These are phyloP conservation scores for Fusarium setosum DNA, from an alignment of 2,329 filamentous ascomycete species.

Conservation along the genomic window DNA sequence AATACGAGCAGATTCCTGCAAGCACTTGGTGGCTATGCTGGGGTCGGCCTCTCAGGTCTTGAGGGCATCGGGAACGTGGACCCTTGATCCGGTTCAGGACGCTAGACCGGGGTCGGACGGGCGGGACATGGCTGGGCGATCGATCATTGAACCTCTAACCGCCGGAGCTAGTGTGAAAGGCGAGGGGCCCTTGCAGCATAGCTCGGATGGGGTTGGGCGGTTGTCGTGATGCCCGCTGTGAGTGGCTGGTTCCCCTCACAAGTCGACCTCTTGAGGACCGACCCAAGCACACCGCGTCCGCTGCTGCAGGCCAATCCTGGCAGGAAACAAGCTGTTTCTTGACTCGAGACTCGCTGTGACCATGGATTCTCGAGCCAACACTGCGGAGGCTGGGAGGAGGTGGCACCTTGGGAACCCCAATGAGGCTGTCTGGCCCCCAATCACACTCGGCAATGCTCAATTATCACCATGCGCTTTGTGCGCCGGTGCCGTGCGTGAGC, in stretches of 20 bases:
- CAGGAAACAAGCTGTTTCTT: background rate
- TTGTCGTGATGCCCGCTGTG: slow-evolving; percentile 12
- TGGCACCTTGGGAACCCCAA: background rate
- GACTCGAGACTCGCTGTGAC: too few relatives aligned
- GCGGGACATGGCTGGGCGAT: background rate
- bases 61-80: background rate
- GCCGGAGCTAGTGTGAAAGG: slow-evolving; percentile 30
- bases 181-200: slow-evolving; percentile 21
- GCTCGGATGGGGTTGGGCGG: slow-evolving; percentile 5
- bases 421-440: slow-evolving; percentile 5
- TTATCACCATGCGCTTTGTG: slow-evolving; percentile 1
- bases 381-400: slow-evolving; percentile 21
- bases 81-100: background rate
- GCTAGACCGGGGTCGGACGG: slow-evolving; percentile 7
- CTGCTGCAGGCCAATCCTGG: slow-evolving; percentile 10
- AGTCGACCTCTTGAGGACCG: background rate
- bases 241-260: slow-evolving; percentile 29
- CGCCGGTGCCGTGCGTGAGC: background rate
- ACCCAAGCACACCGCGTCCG: slow-evolving; percentile 17
- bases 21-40: background rate
- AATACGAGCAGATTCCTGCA: background rate
- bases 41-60: background rate
- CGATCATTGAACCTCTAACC: slow-evolving; percentile 30
- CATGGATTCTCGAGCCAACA: background rate
- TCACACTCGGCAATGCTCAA: background rate